Evolutionary conservation across 2,329 filamentous ascomycete species (phyloP).

Genomic region (Cytospora paraplurivora): DNA sequence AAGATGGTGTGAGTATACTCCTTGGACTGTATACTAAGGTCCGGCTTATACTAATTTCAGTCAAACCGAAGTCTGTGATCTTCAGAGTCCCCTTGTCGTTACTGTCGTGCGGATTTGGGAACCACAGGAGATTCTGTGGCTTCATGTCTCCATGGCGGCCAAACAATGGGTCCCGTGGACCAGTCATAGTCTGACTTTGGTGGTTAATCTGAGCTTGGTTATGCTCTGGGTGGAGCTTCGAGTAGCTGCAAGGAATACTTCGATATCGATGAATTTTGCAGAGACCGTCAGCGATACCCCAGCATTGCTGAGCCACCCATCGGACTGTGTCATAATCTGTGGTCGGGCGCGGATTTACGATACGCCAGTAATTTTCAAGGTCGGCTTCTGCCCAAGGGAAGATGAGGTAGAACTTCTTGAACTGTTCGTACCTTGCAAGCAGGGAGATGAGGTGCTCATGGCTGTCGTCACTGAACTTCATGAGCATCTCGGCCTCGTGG

Average conservation of each 20-base stretch:
- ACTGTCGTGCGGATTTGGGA: not conserved
- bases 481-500: constrained; percentile 30
- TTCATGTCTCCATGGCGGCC: constrained; percentile 23
- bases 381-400: constrained; percentile 31
- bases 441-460: constrained; percentile 31
- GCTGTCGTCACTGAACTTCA: constrained; percentile 26
- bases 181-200: not conserved
- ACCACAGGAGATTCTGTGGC: constrained; percentile 18
- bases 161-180: not conserved
- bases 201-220: not conserved
- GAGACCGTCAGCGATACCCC: constrained; percentile 27
- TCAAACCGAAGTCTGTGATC: constrained; percentile 8
- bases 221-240: not conserved
- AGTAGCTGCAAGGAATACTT: not conserved
- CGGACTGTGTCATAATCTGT: not conserved
- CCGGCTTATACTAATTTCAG: not conserved
- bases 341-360: not conserved
- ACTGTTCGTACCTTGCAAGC: constrained; percentile 28
- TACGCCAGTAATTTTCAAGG: constrained; percentile 25
- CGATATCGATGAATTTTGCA: constrained; percentile 27
- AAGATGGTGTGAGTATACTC: not conserved
- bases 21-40: not conserved
- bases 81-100: not conserved
- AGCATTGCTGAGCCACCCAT: constrained; percentile 30
- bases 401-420: constrained; percentile 24